Evolutionary conservation across 2,329 filamentous ascomycete species (phyloP), one percentile per base, ranked within the genome.

Genomic region (Alternaria consortialis): DNA sequence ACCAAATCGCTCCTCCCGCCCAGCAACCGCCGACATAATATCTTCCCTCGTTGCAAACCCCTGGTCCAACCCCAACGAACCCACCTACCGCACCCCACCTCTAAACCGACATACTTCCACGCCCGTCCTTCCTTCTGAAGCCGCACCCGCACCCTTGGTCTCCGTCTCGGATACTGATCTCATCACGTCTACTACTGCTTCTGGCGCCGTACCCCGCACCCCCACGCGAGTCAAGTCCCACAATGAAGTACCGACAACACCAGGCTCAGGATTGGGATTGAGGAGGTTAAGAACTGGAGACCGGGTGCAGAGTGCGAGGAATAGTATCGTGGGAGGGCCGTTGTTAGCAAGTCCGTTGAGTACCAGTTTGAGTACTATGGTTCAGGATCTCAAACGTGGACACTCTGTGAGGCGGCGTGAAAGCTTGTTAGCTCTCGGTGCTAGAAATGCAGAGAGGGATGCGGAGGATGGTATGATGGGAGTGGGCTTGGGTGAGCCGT

Each of bases 321-420:
- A 81, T 83, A 64, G 84, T 84, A 1, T 80, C 86, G 17, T 81
- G 82, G 3, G 46, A 0, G 83, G 82, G 3, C 85, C 89, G 37
- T 80, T 90, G 37, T 81, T 90, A 5, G 83, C 88, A 2, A 85
- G 85, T 31, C 87, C 89, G 0, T 80, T 91, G 1, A 88, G 85
- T 2, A 85, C 84, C 2, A 85, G 85, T 1, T 80, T 91, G 15
- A 87, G 83, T 71, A 88, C 85, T 1, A 85, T 91, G 48, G 87
- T 91, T 6, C 88, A 88, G 8, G 88, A 91, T 64, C 84, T 87
- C 23, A 80, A 90, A 27, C 84, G 87, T n/a, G 84, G 86, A 15
- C 85, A 86, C 13, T 64, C 57, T 46, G 15, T 70, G 0, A 47
- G 69, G 20, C 17, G 52, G 9, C 2, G 43, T 31, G 37, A 44